Percentiles rank a stretch among this genome's conserved stretches.
These are phyloP conservation scores for Chrysophaeum taylorii DNA, from an alignment of 352 stramenopile genomes.

Conservation along the genomic window DNA sequence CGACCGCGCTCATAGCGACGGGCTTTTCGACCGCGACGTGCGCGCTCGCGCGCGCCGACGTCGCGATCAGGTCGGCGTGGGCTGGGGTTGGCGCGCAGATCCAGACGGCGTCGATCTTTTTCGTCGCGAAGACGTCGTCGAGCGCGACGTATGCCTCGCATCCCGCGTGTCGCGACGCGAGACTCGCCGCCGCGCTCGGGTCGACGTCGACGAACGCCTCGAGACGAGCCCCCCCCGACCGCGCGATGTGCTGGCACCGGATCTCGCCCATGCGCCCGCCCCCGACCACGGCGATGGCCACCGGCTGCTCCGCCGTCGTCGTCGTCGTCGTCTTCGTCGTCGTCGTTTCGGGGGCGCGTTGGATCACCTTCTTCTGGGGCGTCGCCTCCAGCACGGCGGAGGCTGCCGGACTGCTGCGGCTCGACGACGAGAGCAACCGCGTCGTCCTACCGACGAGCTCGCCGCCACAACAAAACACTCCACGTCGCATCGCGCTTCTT, in stretches of 20 bases:
- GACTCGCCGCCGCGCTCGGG: conserved; percentile 16
- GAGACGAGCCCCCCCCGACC: conserved; percentile 38
- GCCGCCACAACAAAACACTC: no score
- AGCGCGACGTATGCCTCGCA: background rate
- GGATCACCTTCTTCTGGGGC: no score
- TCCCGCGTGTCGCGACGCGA: conserved; percentile 28
- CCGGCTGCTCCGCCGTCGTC: background rate
- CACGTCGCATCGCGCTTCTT: no score
- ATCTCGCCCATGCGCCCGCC: conserved; percentile 43
- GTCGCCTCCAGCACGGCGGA: no score
- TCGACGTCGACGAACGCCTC: conserved; percentile 38
- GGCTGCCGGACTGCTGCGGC: no score
- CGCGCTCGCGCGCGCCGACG: conserved; percentile 24
- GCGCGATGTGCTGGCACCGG: conserved; percentile 29
- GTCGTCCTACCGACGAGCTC: no score
- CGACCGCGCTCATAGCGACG: conserved; percentile 34
- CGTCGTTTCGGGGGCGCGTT: no score
- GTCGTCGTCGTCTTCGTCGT: no score
- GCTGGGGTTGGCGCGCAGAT: conserved; percentile 37
- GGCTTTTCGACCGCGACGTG: conserved; percentile 50
- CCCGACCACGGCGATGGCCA: conserved; percentile 26
- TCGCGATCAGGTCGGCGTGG: conserved; percentile 33
- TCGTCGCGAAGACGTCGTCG: background rate
- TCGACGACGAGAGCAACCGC: no score
- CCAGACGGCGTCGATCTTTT: conserved; percentile 28